phyloP scores from a whole-genome alignment of 768 basidiomycete genomes.

The Rhizopogon roseolus region DNA sequence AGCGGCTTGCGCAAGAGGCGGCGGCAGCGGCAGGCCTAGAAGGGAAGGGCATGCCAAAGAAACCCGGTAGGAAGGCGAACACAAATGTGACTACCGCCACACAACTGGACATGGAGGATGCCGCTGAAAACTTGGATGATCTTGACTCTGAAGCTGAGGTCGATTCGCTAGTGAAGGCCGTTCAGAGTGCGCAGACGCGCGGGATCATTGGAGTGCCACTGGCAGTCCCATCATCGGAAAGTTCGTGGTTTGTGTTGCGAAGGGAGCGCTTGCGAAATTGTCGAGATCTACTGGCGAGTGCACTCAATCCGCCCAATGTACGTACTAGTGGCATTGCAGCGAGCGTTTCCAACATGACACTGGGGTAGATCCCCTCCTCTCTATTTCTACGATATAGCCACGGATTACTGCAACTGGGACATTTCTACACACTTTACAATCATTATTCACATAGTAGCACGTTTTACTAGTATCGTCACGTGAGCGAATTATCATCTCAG shows the following conservation, averaged over 20 bases:
- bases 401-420: background rate
- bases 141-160: constrained; percentile 84
- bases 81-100: constrained; percentile 47
- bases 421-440: background rate
- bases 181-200: constrained; percentile 49
- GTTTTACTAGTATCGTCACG: background rate
- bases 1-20: constrained; percentile 63
- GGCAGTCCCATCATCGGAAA: constrained; percentile 67
- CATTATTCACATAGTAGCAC: background rate
- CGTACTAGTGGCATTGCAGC: constrained; percentile 18
- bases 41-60: constrained; percentile 64
- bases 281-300: constrained; percentile 52
- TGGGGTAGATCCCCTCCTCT: background rate
- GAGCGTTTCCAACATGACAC: background rate
- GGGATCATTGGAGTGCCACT: constrained; percentile 62
- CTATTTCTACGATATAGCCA: background rate
- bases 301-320: constrained; percentile 28
- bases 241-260: constrained; percentile 79
- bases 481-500: background rate
- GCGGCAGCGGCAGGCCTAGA: constrained; percentile 59
- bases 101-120: constrained; percentile 54
- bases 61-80: constrained; percentile 31
- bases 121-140: constrained; percentile 68
- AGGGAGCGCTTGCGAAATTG: constrained; percentile 59
- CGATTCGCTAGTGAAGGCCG: constrained; percentile 63